Conservation (phyloP, 176 grass and related monocot species). For the Pontederia paniculata region DNA sequence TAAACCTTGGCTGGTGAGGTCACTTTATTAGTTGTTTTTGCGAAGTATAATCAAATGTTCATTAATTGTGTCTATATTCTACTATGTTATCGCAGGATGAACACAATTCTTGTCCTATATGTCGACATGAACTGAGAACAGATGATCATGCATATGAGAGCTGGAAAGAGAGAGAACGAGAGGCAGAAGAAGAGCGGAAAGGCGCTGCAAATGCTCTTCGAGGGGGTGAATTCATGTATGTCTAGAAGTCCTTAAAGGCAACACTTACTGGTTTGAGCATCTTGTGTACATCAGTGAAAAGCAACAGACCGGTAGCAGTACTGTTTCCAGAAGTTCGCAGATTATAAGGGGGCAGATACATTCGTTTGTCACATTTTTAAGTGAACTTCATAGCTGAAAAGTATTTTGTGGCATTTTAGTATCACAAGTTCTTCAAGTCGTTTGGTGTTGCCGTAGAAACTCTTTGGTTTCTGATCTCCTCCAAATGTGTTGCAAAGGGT, state of each 20-base stretch:
- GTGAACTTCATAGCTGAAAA: too few species aligned
- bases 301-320: too few species aligned
- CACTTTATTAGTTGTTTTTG: background rate
- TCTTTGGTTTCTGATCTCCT: too few species aligned
- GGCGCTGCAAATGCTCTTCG: conserved; percentile 80
- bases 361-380: too few species aligned
- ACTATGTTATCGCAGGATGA: conserved; percentile 46
- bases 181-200: conserved; percentile 85
- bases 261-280: too few species aligned
- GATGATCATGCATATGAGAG: conserved; percentile 88
- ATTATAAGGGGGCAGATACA: too few species aligned
- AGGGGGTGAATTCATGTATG: conserved; percentile 89
- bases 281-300: too few species aligned
- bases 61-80: background rate
- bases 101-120: conserved; percentile 72
- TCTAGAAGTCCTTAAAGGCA: conserved; percentile 8
- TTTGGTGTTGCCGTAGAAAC: too few species aligned
- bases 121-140: conserved; percentile 16
- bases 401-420: too few species aligned
- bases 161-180: conserved; percentile 69
- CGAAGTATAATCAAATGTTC: background rate
- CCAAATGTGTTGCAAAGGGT: too few species aligned
- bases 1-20: conserved; percentile 81
- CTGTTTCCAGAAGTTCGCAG: too few species aligned
- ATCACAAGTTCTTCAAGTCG: too few species aligned